A percentile compares a stretch with the other conserved stretches of the same genome.
These are phyloP conservation scores for Ophiostoma sp. DNA, from an alignment of 2,329 filamentous ascomycete species.

Conservation along the genomic window DNA sequence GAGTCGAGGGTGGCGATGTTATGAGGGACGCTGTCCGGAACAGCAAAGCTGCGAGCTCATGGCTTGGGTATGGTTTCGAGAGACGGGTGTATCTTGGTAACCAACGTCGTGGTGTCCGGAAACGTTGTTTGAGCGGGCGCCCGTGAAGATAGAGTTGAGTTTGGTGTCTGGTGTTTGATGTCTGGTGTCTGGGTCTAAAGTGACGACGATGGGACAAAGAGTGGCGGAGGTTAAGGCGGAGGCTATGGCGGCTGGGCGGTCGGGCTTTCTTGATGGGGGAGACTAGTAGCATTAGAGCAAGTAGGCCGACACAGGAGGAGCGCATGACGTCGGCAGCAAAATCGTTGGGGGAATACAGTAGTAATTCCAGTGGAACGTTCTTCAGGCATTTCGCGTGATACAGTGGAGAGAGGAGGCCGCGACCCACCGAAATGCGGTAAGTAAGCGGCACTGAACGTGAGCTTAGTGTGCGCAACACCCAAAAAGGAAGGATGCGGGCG, in stretches of 20 bases:
- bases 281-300: conserved; percentile 6
- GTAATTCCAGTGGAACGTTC: not conserved
- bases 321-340: conserved; percentile 18
- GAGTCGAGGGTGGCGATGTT: not conserved
- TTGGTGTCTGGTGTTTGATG: not conserved
- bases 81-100: not conserved
- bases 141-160: too few relatives aligned
- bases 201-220: not conserved
- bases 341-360: conserved; percentile 1
- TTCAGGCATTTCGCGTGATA: too few relatives aligned
- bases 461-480: not conserved
- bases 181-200: not conserved
- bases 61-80: not conserved
- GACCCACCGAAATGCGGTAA: conserved; percentile 5
- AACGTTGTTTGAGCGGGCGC: too few relatives aligned
- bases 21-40: conserved; percentile 9
- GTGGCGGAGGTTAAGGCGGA: not conserved
- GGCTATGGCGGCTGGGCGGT: not conserved
- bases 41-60: not conserved
- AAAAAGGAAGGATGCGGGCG: conserved; percentile 3
- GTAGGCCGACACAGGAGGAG: conserved; percentile 8
- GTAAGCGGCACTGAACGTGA: not conserved
- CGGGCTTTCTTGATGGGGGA: conserved; percentile 2
- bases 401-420: not conserved
- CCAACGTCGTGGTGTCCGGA: not conserved